phyloP scores from a whole-genome alignment of 257 asterid genomes.

The Petunia secreta region DNA sequence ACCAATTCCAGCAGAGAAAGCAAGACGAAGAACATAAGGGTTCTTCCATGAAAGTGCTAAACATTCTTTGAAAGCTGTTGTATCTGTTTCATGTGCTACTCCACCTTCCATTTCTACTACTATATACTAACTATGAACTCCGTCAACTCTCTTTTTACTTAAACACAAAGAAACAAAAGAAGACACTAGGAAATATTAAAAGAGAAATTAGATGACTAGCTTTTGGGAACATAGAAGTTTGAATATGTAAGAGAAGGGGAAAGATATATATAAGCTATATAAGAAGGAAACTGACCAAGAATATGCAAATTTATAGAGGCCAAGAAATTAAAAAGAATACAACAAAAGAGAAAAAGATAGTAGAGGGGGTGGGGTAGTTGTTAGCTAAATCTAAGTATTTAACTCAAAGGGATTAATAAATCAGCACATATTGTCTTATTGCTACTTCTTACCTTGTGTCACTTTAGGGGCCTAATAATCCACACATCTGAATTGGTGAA shows the following conservation, averaged over 20 bases:
- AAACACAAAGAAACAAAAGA: neutral
- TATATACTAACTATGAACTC: neutral
- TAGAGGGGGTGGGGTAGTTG: too few species aligned
- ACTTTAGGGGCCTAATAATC: too few species aligned
- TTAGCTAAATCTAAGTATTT: too few species aligned
- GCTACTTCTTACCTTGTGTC: too few species aligned
- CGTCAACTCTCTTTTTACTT: too few species aligned
- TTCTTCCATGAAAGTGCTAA: slow-evolving; percentile 37
- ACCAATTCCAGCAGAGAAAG: slow-evolving; percentile 59
- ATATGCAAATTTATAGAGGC: neutral
- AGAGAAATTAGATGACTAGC: neutral
- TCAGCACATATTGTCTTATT: too few species aligned
- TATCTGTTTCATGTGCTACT: slow-evolving; percentile 30
- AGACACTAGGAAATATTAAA: neutral
- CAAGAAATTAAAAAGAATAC: neutral
- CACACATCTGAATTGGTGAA: too few species aligned
- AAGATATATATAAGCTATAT: neutral
- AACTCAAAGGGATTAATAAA: too few species aligned
- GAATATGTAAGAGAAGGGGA: neutral
- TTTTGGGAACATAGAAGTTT: neutral
- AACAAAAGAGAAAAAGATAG: neutral
- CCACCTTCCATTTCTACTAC: slow-evolving; percentile 38
- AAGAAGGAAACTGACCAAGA: neutral
- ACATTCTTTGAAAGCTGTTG: slow-evolving; percentile 44
- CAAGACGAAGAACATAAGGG: slow-evolving; percentile 54